phyloP scores from a whole-genome alignment of 208 protist species.

The Naegleria fowleri region DNA sequence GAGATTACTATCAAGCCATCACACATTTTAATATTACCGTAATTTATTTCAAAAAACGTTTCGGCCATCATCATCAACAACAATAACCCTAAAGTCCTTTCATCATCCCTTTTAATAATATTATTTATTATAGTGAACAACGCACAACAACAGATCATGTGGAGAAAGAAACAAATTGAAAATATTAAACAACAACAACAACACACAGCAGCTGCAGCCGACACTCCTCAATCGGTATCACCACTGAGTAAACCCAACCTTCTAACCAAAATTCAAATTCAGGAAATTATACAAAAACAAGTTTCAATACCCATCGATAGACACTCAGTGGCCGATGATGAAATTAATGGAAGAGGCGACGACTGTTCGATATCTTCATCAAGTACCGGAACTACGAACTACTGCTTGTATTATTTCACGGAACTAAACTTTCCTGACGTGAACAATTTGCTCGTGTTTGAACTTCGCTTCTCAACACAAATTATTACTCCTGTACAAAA shows the following conservation, averaged over 20 bases:
- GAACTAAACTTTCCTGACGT: background rate
- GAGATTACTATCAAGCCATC: too few relatives aligned
- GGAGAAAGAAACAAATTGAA: background rate
- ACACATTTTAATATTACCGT: too few relatives aligned
- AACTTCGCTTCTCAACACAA: background rate
- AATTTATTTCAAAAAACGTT: too few relatives aligned
- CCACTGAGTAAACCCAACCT: background rate
- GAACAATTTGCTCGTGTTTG: background rate
- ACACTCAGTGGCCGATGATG: background rate
- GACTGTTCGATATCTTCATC: background rate
- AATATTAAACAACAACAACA: background rate
- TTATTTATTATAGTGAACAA: background rate
- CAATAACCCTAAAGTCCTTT: too few relatives aligned
- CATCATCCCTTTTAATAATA: too few relatives aligned
- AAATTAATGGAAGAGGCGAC: background rate
- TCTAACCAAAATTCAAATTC: background rate
- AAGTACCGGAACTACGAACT: background rate
- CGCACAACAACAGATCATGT: background rate
- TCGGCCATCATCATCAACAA: too few relatives aligned
- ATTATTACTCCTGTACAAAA: background rate
- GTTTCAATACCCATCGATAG: background rate
- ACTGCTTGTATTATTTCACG: background rate
- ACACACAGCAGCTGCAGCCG: background rate
- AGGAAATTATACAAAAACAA: background rate
- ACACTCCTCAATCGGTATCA: background rate